Conservation (phyloP, 2,329 filamentous ascomycete genomes). For the Aspergillus piperis region DNA sequence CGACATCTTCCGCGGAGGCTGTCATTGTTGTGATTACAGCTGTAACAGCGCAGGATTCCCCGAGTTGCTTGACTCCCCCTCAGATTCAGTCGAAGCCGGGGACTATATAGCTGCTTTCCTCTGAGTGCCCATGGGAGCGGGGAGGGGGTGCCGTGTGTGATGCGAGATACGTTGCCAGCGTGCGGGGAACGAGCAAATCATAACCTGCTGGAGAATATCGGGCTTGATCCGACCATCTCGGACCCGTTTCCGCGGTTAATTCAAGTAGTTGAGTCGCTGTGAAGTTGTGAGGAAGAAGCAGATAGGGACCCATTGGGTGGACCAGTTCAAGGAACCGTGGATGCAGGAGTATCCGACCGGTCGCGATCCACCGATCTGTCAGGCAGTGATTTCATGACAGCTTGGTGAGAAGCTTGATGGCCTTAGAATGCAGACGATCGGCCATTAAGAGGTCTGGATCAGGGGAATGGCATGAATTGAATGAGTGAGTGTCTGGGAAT, state of each 20-base stretch:
- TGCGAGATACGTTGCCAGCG: no score
- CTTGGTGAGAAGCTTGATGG: no score
- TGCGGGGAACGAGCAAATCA: constrained; percentile 1
- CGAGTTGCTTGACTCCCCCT: not conserved
- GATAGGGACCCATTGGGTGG: no score
- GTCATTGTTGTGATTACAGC: not conserved
- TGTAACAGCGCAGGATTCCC: not conserved
- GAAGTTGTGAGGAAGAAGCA: no score
- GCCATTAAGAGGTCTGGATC: not conserved
- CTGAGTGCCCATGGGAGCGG: not conserved
- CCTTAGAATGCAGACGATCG: not conserved
- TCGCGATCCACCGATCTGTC: no score
- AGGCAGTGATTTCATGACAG: no score
- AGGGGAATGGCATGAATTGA: no score
- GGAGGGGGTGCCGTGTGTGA: not conserved
- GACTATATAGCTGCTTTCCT: not conserved
- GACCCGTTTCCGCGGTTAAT: not conserved
- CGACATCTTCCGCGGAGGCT: not conserved
- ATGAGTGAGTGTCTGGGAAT: not conserved
- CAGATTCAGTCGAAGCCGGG: not conserved
- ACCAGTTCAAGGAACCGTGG: no score
- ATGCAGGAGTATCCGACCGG: no score
- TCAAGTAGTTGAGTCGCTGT: not conserved
- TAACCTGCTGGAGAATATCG: not conserved
- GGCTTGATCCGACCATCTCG: not conserved